These are phyloP conservation scores for Pneumocystis murina DNA, from an alignment of 1,139 yeast genomes.

Conservation along the genomic window DNA sequence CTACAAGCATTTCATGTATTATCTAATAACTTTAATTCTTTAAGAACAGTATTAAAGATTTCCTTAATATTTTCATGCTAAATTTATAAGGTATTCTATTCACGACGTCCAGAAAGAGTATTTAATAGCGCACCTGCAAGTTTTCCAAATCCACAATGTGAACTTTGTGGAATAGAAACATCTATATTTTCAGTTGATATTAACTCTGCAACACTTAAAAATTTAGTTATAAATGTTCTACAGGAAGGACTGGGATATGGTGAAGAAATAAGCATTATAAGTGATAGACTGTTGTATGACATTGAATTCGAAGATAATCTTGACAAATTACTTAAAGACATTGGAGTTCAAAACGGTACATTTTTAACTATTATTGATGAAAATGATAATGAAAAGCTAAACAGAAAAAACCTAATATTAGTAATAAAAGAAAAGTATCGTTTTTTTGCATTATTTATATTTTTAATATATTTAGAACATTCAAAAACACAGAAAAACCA, in stretches of 20 bases:
- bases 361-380: slow-evolving; percentile 65
- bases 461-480: slow-evolving; percentile 1
- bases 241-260: slow-evolving; percentile 39
- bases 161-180: slow-evolving; percentile 54
- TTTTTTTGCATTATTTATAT: not conserved
- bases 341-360: slow-evolving; percentile 47
- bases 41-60: slow-evolving; percentile 15
- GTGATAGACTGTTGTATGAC: slow-evolving; percentile 61
- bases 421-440: slow-evolving; percentile 27
- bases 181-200: slow-evolving; percentile 32
- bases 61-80: not conserved
- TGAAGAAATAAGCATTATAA: slow-evolving; percentile 53
- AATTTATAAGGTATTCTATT: slow-evolving; percentile 37
- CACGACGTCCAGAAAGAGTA: slow-evolving; percentile 54
- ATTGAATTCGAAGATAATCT: slow-evolving; percentile 75
- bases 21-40: slow-evolving; percentile 19
- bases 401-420: slow-evolving; percentile 49
- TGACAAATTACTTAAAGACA: slow-evolving; percentile 32
- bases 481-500: slow-evolving; percentile 5
- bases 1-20: slow-evolving; percentile 51
- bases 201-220: slow-evolving; percentile 26
- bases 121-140: slow-evolving; percentile 48
- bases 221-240: slow-evolving; percentile 33
- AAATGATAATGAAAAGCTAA: slow-evolving; percentile 31
- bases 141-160: slow-evolving; percentile 52